Conservation (phyloP, 73 alveolate genomes). For the Breviolum minutum region DNA sequence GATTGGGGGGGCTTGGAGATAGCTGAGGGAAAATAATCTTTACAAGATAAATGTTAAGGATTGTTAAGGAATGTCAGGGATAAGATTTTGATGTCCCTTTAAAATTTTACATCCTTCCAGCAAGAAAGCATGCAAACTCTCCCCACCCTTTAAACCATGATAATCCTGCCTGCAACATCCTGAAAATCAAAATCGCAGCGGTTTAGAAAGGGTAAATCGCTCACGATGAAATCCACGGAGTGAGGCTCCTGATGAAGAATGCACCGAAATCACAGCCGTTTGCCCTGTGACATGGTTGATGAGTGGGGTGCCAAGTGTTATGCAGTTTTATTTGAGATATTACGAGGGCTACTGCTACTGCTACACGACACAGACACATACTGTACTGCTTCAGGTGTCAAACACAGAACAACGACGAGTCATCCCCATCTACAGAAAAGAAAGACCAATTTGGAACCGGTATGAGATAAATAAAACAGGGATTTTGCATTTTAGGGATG, state of each 20-base stretch:
- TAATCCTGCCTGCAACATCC: background rate
- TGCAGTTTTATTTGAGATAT: no score
- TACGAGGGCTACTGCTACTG: background rate
- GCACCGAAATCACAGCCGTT: no score
- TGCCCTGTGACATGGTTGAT: background rate
- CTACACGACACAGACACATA: no score
- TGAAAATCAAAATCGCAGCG: slow-evolving; percentile 82
- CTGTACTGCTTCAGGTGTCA: no score
- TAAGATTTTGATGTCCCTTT: background rate
- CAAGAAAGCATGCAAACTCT: no score
- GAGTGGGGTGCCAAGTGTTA: background rate
- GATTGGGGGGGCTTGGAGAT: background rate
- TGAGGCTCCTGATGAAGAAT: background rate
- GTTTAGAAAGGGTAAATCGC: slow-evolving; percentile 75
- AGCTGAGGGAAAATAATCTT: background rate
- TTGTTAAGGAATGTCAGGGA: background rate
- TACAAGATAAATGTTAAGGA: background rate
- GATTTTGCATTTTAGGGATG: no score
- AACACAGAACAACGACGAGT: no score
- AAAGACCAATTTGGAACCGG: no score
- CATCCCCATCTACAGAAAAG: no score
- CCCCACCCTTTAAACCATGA: no score
- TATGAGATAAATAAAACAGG: no score
- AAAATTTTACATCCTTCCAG: no score
- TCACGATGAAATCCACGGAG: slow-evolving; percentile 80